Evolutionary conservation across 1,139 yeast species (phyloP).

Genomic region (Debaryomyces psychrophilus): DNA sequence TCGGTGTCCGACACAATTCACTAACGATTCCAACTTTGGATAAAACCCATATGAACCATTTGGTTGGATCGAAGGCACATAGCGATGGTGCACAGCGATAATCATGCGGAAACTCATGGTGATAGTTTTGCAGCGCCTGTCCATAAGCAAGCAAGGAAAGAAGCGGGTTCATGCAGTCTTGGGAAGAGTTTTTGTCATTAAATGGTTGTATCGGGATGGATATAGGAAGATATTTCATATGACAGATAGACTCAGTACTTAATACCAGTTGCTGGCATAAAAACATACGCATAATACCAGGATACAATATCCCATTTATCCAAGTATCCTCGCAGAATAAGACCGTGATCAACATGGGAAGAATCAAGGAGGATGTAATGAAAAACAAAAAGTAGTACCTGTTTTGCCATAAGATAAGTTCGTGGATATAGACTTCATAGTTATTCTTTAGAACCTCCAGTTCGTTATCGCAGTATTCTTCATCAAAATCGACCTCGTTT

Average conservation of each 20-base stretch:
- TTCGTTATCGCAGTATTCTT: slow-evolving; percentile 36
- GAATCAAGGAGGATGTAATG: slow-evolving; percentile 45
- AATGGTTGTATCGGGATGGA: slow-evolving; percentile 58
- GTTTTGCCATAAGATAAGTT: slow-evolving; percentile 63
- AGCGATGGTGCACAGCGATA: slow-evolving; percentile 53
- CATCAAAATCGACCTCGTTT: slow-evolving; percentile 18
- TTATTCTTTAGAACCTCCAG: slow-evolving; percentile 21
- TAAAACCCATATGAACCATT: slow-evolving; percentile 55
- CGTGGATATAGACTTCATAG: slow-evolving; percentile 21
- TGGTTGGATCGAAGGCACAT: slow-evolving; percentile 67
- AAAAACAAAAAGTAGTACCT: slow-evolving; percentile 48
- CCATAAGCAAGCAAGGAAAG: slow-evolving; percentile 63
- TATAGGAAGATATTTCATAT: slow-evolving; percentile 46
- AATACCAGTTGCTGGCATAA: slow-evolving; percentile 61
- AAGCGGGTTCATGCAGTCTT: slow-evolving; percentile 51
- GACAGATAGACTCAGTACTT: slow-evolving; percentile 63
- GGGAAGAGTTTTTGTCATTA: slow-evolving; percentile 62
- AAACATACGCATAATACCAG: slow-evolving; percentile 62
- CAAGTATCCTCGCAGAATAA: slow-evolving; percentile 44
- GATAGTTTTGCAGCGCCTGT: slow-evolving; percentile 66
- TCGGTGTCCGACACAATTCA: slow-evolving; percentile 45
- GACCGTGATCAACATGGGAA: slow-evolving; percentile 53
- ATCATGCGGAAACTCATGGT: slow-evolving; percentile 76
- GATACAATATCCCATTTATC: slow-evolving; percentile 59
- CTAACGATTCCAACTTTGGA: slow-evolving; percentile 43